Base-by-base conservation (phyloP, 768 basidiomycete species). In the Naganishia vishniacii region DNA sequence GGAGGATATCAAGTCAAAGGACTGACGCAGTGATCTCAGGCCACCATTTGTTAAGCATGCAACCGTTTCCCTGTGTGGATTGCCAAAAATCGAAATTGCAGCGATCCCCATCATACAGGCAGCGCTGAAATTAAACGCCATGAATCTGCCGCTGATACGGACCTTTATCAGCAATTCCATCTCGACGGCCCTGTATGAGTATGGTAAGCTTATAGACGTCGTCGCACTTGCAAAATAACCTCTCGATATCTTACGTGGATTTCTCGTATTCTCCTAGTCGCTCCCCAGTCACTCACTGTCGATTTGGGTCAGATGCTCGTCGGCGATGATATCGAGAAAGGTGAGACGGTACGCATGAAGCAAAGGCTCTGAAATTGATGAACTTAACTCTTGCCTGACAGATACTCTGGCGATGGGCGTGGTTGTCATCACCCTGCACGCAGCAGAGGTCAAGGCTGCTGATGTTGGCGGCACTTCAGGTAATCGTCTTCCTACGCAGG, bases 281-380 rank as follows among this genome's bases (percentile, higher is more conserved):
- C 62, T 20, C 62, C 62, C 13, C 49, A 64, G 49, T 53, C 48
- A 15, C 40, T 64, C 40, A 64, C 62, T 2, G 51, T 64, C 0
- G 62, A 64, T 64, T 40, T 64, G n/a, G 62, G 62, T n/a, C 62
- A 64, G 49, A 47, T 64, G 44, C 26, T 64, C 12, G 62, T 58
- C 25, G 62, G 62, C 26, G 62, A 64, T 32, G 62, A 64, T 64
- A 64, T 64, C 62, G 56, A 64, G 31, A 64, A 53, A 44, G 62
- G 61, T 62, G 20, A 7, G 47, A 26, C 9, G 13, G 16, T 4
- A 23, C n/a, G 20, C 4, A 32, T 2, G 7, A 32, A 8, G 29
- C 20, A 16, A 31, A 42, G 40, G 6, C 44, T 2, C 13, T 18
- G 29, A 4, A 32, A 5, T 25, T 12, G 16, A 45, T 15, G 1